Evolutionary conservation across 179 eudicot genomes (phyloP).

Genomic region (Silene vulgaris): DNA sequence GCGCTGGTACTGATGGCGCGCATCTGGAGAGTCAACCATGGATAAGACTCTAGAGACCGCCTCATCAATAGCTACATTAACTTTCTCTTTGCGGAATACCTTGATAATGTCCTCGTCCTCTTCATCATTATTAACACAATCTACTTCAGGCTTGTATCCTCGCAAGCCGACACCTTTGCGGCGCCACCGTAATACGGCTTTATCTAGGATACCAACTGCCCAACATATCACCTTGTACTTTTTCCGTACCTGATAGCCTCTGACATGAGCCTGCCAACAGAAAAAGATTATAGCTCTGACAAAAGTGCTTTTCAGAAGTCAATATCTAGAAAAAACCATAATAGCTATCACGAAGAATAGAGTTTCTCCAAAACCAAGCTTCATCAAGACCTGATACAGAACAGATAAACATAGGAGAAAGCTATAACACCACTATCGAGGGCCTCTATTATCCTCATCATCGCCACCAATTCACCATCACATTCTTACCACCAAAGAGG

Average conservation of each 20-base stretch:
- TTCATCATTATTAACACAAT: constrained; percentile 36
- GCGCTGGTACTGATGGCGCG: constrained; percentile 79
- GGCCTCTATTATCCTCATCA: no score
- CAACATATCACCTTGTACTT: constrained; percentile 69
- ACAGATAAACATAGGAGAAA: constrained; percentile 1
- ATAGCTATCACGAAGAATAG: neutral
- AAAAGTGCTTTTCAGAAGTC: neutral
- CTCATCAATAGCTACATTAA: constrained; percentile 62
- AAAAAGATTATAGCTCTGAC: constrained; percentile 6
- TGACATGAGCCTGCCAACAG: constrained; percentile 76
- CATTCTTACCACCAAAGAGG: neutral
- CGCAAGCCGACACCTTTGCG: constrained; percentile 79
- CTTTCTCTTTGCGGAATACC: constrained; percentile 73
- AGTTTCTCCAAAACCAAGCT: neutral
- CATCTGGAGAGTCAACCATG: constrained; percentile 71
- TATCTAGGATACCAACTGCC: constrained; percentile 85
- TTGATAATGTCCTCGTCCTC: constrained; percentile 67
- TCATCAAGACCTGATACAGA: neutral
- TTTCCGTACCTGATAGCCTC: constrained; percentile 88
- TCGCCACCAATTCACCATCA: neutral
- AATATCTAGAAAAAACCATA: neutral
- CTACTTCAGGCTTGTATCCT: constrained; percentile 57
- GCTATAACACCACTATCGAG: neutral
- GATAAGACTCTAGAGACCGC: constrained; percentile 76
- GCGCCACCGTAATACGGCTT: constrained; percentile 83